Evolutionary conservation across 768 basidiomycete species (phyloP), one percentile per base, ranked within the genome.

Genomic region (Fistulinella prunicolor): DNA sequence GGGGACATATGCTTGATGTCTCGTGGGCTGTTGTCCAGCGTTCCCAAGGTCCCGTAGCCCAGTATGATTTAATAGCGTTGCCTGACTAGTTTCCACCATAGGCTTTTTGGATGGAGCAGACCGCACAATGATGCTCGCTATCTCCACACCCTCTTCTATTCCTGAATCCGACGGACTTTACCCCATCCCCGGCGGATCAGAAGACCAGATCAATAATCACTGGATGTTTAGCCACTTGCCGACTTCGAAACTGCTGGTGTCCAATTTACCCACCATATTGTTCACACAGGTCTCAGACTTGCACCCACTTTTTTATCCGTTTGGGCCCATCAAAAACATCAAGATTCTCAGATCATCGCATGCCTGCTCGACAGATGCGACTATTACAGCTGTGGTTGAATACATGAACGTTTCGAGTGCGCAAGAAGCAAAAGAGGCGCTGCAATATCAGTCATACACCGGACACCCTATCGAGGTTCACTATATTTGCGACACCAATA

Each of bases 1-100:
- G 85, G 60, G 86, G 87, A 7, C 83, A 89, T 58, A 73, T 76
- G 17, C 79, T 91, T 38, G 88, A 91, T 61, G 79, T 91, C 43
- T 89, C 88, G 6, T 91, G 88, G 88, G 89, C 88, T 16, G 88
- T 91, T 20, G 88, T 91, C 30, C 88, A 91, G 55, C 86, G 88
- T 38, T 91, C 88, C 53, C 82, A 85, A 75, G 88, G 87, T 86
- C 28, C 17, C 48, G 29, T 54, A 3, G 6, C 7, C 3, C 24
- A 20, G 10, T 26, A 29, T 24, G 1, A 44, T 23, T 43, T 29
- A 29, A 12, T 32, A 4, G 9, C 30, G 40, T 47, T 30, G 16
- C 44, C 44, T 51, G 24, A 54, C 35, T 44, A n/a, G 20, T 20
- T 43, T 51, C 17, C 22, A 4, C 51, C 8, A 13, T 23, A 89